Evolutionary conservation across 306 rosid genomes (phyloP), one percentile per base, ranked within the genome.

Genomic region (Prunus dulcis): DNA sequence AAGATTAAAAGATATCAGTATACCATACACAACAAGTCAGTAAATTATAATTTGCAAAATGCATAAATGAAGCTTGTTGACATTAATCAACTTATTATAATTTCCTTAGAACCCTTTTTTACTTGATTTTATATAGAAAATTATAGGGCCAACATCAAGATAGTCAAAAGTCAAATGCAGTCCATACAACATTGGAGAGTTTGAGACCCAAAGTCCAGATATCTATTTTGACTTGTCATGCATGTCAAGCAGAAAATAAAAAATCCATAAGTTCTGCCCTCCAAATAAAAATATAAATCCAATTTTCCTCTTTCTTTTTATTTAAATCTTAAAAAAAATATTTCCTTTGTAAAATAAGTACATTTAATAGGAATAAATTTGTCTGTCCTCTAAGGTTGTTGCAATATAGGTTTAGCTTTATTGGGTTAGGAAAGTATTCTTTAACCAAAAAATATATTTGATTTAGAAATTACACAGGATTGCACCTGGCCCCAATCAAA

Each of bases 1-100:
- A 76, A 87, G 77, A 88, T 55, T 57, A 75, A 76, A 69, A 55
- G 60, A 58, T 49, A 74, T 90, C 70, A 83, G 70, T 55, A 32
- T 43, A 77, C 74, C 60, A 51, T 47, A 34, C 49, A 10, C 13
- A n/a, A 19, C 32, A 23, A 58, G 60, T 55, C 60, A 28, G 71
- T 17, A 63, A 17, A 27, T 27, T 60, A 47, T 5, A 12, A 57
- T 9, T 13, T 56, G 67, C 30, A 46, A 47, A 66, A 22, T 64
- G 27, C 12, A 0, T 45, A 12, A 60, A 60, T 23, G 18, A 60
- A 60, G 9, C 64, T 60, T 60, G 64, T 23, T 23, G 32, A 23
- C 19, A 25, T 0, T 60, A 60, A 23, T 14, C 32, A 23, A 60
- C 9, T 23, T 1, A 58, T 58, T 58, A 58, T 14, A 58, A 58